A percentile compares a stretch with the other conserved stretches of the same genome.
These are phyloP conservation scores for Epichloe amarillans DNA, from an alignment of 2,329 filamentous ascomycete genomes.

Conservation along the genomic window DNA sequence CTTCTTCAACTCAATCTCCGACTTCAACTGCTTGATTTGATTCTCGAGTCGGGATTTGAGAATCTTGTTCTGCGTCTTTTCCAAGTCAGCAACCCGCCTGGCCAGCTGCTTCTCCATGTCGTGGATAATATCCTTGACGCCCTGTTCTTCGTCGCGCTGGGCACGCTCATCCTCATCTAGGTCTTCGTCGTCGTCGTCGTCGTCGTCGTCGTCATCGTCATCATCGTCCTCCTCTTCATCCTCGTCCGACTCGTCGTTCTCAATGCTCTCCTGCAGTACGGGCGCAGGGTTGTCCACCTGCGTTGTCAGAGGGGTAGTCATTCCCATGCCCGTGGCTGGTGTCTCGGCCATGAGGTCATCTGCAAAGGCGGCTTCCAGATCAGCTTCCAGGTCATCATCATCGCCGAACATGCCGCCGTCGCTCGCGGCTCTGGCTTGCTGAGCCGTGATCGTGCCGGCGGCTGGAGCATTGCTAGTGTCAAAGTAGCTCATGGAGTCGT, in stretches of 20 bases:
- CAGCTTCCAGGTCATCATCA: slow-evolving; percentile 40
- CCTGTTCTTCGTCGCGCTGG: slow-evolving; percentile 35
- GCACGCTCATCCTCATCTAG: slow-evolving; percentile 40
- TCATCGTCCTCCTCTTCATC: slow-evolving; percentile 31
- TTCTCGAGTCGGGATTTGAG: slow-evolving; percentile 35
- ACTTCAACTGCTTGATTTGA: slow-evolving; percentile 34
- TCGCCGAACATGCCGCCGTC: slow-evolving; percentile 17
- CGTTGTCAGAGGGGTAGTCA: slow-evolving; percentile 31
- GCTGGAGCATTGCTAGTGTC: slow-evolving; percentile 17
- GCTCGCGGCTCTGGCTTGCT: slow-evolving; percentile 1
- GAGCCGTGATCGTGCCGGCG: no score
- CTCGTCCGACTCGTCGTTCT: slow-evolving; percentile 27
- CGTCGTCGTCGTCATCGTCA: slow-evolving; percentile 29
- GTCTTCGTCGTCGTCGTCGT: slow-evolving; percentile 36
- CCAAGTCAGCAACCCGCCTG: slow-evolving; percentile 30
- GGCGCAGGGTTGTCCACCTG: slow-evolving; percentile 31
- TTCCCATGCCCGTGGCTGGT: slow-evolving; percentile 28
- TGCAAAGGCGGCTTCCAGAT: slow-evolving; percentile 41
- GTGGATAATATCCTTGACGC: slow-evolving; percentile 41
- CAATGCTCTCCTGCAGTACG: slow-evolving; percentile 29
- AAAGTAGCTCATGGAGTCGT: slow-evolving; percentile 29
- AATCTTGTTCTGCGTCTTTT: slow-evolving; percentile 31
- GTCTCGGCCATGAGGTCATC: slow-evolving; percentile 27
- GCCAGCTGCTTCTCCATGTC: slow-evolving; percentile 38
- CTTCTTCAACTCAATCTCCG: slow-evolving; percentile 32